A percentile compares a stretch with the other conserved stretches of the same genome.
Evolutionary conservation across 805 yeast species (phyloP).

Genomic region (Candida broadrunensis): DNA sequence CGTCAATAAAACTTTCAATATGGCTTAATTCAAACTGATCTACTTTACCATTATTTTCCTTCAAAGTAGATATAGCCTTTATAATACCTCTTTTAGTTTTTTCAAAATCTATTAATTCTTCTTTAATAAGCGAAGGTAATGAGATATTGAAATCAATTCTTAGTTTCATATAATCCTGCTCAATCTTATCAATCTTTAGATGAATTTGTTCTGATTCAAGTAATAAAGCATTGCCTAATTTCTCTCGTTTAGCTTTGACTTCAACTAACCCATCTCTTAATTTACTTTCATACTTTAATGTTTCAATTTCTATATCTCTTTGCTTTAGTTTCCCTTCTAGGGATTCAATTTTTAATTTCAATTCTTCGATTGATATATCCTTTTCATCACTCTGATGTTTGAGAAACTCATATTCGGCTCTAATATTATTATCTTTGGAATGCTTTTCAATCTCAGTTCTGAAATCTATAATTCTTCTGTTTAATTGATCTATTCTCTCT

Average conservation of each 20-base stretch:
- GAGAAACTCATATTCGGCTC: background rate
- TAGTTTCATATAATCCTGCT: background rate
- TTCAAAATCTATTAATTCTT: background rate
- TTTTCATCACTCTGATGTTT: background rate
- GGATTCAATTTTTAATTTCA: background rate
- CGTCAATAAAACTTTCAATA: background rate
- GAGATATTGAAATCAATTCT: background rate
- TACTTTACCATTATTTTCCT: background rate
- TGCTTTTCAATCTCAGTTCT: background rate
- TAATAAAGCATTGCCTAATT: background rate
- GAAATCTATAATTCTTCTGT: constrained; percentile 1
- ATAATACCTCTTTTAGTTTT: background rate
- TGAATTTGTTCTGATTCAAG: background rate
- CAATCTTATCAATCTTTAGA: background rate
- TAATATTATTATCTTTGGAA: background rate
- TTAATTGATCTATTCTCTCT: constrained; percentile 2
- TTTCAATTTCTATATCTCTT: background rate
- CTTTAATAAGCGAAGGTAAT: background rate
- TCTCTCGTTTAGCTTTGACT: background rate
- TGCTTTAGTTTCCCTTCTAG: background rate
- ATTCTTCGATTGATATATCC: background rate
- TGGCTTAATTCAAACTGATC: background rate
- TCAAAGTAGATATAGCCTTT: background rate
- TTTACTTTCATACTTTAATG: background rate
- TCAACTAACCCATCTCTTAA: background rate